Conservation (phyloP, 768 basidiomycete species). For the Naganishia antarctica region DNA sequence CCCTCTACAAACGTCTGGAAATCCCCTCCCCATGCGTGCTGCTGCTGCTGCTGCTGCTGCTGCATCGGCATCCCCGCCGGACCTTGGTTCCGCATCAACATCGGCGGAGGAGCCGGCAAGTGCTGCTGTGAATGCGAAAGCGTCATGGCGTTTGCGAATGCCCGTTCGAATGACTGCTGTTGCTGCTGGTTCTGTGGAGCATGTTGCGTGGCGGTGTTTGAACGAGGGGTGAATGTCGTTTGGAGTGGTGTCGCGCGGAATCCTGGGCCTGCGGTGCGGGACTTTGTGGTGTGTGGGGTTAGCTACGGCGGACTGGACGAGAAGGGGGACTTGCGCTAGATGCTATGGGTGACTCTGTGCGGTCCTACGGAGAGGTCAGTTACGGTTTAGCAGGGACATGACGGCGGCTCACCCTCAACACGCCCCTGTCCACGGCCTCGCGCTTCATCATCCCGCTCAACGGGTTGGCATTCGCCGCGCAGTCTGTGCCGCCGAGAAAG, state of each 20-base stretch:
- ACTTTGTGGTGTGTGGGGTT: too few relatives aligned
- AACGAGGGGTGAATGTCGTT: conserved; percentile 2
- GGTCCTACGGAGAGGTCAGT: conserved; percentile 1
- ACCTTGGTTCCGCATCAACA: conserved; percentile 11
- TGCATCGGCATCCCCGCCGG: not conserved
- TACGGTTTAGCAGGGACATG: not conserved
- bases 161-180: conserved; percentile 5
- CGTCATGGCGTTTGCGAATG: conserved; percentile 7
- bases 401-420: conserved; percentile 66
- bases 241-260: conserved; percentile 4
- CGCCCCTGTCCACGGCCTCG: conserved; percentile 64
- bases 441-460: conserved; percentile 84
- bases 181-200: not conserved
- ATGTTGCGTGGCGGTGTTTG: not conserved
- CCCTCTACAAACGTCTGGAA: conserved; percentile 10
- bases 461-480: conserved; percentile 76
- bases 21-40: conserved; percentile 11
- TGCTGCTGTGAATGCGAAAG: conserved; percentile 1
- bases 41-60: conserved; percentile 1
- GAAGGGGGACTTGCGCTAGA: not conserved
- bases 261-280: not conserved
- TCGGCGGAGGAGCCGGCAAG: not conserved
- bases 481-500: conserved; percentile 66
- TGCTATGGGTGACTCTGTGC: conserved; percentile 19
- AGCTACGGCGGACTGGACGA: not conserved